Evolutionary conservation across 371 early-diverging fungal genomes (phyloP), one percentile per base, ranked within the genome.

Genomic region (Actinomortierella ambigua): DNA sequence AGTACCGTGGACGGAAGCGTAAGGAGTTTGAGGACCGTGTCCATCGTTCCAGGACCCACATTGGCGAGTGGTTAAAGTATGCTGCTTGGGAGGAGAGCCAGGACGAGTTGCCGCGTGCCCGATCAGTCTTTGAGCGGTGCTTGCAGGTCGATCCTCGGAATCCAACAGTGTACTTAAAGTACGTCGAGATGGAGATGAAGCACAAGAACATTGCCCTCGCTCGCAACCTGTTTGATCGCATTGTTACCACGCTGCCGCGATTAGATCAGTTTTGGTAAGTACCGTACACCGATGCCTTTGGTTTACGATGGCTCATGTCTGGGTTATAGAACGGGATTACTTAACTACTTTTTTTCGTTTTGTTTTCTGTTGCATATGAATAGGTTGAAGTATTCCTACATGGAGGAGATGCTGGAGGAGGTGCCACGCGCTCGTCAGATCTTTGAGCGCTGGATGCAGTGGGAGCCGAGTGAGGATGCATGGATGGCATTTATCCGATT

Each of bases 371-470:
- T n/a, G 11, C 18, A 49, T 55, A 18, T 42, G 23, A 17, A 22
- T 52, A 80, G 80, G 81, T 67, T 73, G 85, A 95, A 97, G 68
- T 99, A 97, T 79, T 90, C 94, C 5, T 94, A 95, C 69, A 97
- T 98, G 97, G 98, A 99, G 69, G 98, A 98, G 69, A 83, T 90
- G 70, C 75, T 98, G 70, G 96, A 93, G 43, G 95, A 98, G 59
- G 86, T 95, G 0, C 84, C 88, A 2, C 94, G 95, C 5, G 95
- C 95, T 6, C 84, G 98, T 23, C 92, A 91, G 54, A 91, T 98
- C 20, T 98, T 98, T 82, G 96, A 97, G 58, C 89, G 99, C 44
- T 98, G 99, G 99, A 96, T 98, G 95, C 86, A 92, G 57, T 98
- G 99, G 98, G 95, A 97, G 64, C 98, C 98, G 2, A 81, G 86